Base-by-base conservation (phyloP, 768 basidiomycete species). In the Phanerochaete carnosa region DNA sequence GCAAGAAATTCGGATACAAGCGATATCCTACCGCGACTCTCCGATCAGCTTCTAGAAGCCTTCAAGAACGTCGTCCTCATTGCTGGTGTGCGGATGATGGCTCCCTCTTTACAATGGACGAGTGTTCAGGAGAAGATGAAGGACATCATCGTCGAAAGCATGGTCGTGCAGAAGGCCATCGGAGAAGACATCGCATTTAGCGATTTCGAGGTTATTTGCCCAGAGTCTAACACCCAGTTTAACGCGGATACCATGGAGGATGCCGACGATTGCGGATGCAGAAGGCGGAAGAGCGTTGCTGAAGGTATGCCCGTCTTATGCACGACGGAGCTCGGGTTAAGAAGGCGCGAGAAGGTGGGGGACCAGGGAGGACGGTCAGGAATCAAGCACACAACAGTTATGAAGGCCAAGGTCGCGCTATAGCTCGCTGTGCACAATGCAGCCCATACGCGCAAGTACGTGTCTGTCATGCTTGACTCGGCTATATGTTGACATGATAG, bases 401-500 rank as follows among this genome's bases (percentile, higher is more conserved):
- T 57, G 56, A 45, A 47, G 28, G 56, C 56, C 7, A 57, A 57
- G 22, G 45, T 57, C 16, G 45, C 25, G 11, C 39, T 57, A 35
- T n/a, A n/a, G n/a, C n/a, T n/a, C n/a, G n/a, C n/a, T n/a, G n/a
- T n/a, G n/a, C n/a, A n/a, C n/a, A n/a, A n/a, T n/a, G n/a, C n/a
- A n/a, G n/a, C n/a, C n/a, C n/a, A n/a, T n/a, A n/a, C n/a, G n/a
- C n/a, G n/a, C n/a, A n/a, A n/a, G n/a, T n/a, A n/a, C n/a, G n/a
- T n/a, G n/a, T n/a, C n/a, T n/a, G n/a, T n/a, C n/a, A n/a, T n/a
- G n/a, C n/a, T n/a, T n/a, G n/a, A n/a, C n/a, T n/a, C n/a, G n/a
- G n/a, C n/a, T n/a, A n/a, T n/a, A n/a, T n/a, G n/a, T n/a, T n/a
- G n/a, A n/a, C n/a, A n/a, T n/a, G n/a, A n/a, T n/a, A n/a, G n/a